These are phyloP conservation scores for Taiozyma sp. DNA, from an alignment of 1,139 yeast species.

Conservation along the genomic window DNA sequence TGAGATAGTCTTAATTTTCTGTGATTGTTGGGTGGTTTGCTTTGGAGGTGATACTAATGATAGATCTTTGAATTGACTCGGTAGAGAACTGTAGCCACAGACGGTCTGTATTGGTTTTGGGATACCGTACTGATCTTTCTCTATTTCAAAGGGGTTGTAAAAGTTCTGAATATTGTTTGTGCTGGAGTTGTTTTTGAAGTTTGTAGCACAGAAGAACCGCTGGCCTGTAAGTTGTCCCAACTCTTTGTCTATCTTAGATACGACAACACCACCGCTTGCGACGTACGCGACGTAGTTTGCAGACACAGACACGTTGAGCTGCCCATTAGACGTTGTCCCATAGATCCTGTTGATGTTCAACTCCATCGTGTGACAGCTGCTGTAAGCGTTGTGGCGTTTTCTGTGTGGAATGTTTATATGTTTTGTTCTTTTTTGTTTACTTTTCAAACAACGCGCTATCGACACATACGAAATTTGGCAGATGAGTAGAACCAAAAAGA, in stretches of 20 bases:
- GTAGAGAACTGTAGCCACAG: not conserved
- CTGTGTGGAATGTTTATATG: too few relatives aligned
- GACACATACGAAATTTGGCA: not conserved
- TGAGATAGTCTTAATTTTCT: constrained; percentile 46
- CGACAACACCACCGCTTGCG: constrained; percentile 67
- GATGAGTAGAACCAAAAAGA: not conserved
- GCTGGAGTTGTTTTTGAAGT: constrained; percentile 1
- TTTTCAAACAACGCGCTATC: not conserved
- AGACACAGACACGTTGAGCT: constrained; percentile 35
- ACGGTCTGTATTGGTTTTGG: constrained; percentile 8
- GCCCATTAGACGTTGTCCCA: constrained; percentile 37
- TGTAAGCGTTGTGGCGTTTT: too few relatives aligned
- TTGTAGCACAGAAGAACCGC: constrained; percentile 48
- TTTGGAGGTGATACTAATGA: constrained; percentile 20
- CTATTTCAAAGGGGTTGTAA: constrained; percentile 9
- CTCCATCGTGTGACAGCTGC: constrained; percentile 2
- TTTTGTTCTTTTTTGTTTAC: constrained; percentile 2
- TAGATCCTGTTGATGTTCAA: constrained; percentile 29
- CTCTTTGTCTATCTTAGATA: constrained; percentile 30
- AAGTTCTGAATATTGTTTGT: constrained; percentile 11
- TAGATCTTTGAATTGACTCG: constrained; percentile 4
- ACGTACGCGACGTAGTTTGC: constrained; percentile 47
- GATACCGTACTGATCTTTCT: constrained; percentile 8
- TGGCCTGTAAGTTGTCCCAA: constrained; percentile 26
- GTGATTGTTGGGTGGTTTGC: constrained; percentile 32